A percentile compares a stretch with the other conserved stretches of the same genome.
These are phyloP conservation scores for Globisporangium nagaii DNA, from an alignment of 352 stramenopile genomes.

Conservation along the genomic window DNA sequence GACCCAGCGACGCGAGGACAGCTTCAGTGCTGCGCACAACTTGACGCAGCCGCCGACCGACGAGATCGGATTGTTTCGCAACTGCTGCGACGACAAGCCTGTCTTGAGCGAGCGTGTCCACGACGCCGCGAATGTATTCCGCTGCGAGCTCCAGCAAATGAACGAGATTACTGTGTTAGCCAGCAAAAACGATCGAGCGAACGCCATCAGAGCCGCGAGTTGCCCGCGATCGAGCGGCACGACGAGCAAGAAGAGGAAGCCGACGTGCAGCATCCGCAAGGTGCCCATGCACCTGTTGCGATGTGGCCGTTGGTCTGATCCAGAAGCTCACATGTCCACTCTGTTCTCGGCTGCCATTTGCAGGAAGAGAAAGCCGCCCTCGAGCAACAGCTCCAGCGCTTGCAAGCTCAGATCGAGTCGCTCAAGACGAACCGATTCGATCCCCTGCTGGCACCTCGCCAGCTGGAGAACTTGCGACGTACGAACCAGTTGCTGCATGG, in stretches of 20 bases:
- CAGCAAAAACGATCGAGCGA: background rate
- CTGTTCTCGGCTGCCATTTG: background rate
- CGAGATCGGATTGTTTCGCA: too few species aligned
- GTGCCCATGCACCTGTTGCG: background rate
- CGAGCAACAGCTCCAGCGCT: background rate
- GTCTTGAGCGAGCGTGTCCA: too few species aligned
- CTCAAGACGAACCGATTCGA: background rate
- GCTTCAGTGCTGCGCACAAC: too few species aligned
- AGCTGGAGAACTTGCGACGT: background rate
- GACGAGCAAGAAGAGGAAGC: background rate
- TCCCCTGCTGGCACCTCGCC: too few species aligned
- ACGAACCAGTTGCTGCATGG: background rate
- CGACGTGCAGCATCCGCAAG: background rate
- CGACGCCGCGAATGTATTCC: too few species aligned
- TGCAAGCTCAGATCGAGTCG: background rate
- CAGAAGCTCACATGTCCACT: background rate
- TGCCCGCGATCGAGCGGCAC: background rate
- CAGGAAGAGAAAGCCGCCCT: slow-evolving; percentile 4
- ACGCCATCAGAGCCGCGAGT: background rate
- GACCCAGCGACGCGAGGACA: too few species aligned
- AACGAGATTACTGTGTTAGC: too few species aligned
- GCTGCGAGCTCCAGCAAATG: too few species aligned
- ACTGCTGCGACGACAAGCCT: too few species aligned
- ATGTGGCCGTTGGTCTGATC: too few species aligned
- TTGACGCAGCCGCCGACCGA: too few species aligned